Conservation (phyloP, 108 stramenopile genomes). For the Fragilaria radians region DNA sequence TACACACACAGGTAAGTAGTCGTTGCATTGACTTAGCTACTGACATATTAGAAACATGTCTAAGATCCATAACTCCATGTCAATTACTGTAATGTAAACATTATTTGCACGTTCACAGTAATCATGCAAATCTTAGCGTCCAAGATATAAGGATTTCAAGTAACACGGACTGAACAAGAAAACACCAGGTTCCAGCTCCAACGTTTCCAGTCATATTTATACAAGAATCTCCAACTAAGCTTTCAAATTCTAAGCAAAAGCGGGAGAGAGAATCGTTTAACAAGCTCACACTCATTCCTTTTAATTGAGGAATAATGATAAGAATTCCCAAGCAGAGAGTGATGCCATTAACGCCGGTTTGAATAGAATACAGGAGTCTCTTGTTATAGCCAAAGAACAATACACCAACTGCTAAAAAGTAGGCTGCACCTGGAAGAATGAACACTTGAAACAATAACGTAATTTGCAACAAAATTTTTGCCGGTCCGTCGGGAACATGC, state of each 20-base stretch:
- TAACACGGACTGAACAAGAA: constrained; percentile 25
- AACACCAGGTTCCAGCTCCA: constrained; percentile 23
- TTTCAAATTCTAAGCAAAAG: constrained; percentile 18
- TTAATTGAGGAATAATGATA: constrained; percentile 19
- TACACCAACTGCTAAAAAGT: background rate
- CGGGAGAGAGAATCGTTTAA: constrained; percentile 10
- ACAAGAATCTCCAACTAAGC: constrained; percentile 19
- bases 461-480: background rate
- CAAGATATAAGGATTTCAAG: constrained; percentile 28
- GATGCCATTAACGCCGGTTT: constrained; percentile 21
- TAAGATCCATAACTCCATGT: too few species aligned
- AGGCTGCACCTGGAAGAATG: background rate
- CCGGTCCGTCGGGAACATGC: constrained; percentile 16
- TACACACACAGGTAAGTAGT: too few species aligned
- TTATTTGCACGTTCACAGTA: too few species aligned
- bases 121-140: too few species aligned
- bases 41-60: too few species aligned
- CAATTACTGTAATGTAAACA: too few species aligned
- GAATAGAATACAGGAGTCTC: constrained; percentile 8
- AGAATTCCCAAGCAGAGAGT: constrained; percentile 21
- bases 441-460: background rate
- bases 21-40: too few species aligned
- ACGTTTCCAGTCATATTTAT: constrained; percentile 16
- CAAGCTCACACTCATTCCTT: constrained; percentile 10
- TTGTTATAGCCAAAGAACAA: background rate